Evolutionary conservation across 805 yeast genomes (phyloP).

Genomic region (Starmerella davenportii): DNA sequence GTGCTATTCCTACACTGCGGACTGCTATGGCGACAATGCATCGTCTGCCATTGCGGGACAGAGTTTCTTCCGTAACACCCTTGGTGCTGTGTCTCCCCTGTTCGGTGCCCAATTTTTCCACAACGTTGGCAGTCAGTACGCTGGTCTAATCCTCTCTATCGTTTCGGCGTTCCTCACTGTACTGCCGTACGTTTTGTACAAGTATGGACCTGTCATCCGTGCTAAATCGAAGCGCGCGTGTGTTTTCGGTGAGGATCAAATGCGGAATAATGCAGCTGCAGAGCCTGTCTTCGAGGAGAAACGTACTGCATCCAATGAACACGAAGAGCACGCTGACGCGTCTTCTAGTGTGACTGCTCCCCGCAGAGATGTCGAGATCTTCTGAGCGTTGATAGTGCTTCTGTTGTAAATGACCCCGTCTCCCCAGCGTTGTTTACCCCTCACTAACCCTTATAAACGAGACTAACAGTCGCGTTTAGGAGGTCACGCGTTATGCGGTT

Average conservation of each 20-base stretch:
- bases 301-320: no score
- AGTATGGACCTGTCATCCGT: slow-evolving; percentile 22
- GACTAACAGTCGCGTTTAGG: no score
- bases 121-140: slow-evolving; percentile 61
- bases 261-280: no score
- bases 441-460: no score
- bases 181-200: slow-evolving; percentile 14
- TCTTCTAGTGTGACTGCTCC: no score
- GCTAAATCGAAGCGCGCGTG: slow-evolving; percentile 23
- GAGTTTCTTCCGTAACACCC: slow-evolving; percentile 52
- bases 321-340: no score
- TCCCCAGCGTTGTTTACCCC: no score
- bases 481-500: no score
- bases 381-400: no score
- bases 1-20: slow-evolving; percentile 23
- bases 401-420: no score
- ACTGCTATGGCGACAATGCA: slow-evolving; percentile 25
- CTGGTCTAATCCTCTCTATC: slow-evolving; percentile 37
- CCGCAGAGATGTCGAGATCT: no score
- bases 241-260: slow-evolving; percentile 9
- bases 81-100: slow-evolving; percentile 68
- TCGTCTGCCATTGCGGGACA: slow-evolving; percentile 87
- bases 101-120: slow-evolving; percentile 71
- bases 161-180: slow-evolving; percentile 8
- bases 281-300: no score